Percentiles rank a stretch among this genome's conserved stretches.
phyloP scores from a whole-genome alignment of 108 stramenopile genomes.

The Fistulifera pelliculosa region DNA sequence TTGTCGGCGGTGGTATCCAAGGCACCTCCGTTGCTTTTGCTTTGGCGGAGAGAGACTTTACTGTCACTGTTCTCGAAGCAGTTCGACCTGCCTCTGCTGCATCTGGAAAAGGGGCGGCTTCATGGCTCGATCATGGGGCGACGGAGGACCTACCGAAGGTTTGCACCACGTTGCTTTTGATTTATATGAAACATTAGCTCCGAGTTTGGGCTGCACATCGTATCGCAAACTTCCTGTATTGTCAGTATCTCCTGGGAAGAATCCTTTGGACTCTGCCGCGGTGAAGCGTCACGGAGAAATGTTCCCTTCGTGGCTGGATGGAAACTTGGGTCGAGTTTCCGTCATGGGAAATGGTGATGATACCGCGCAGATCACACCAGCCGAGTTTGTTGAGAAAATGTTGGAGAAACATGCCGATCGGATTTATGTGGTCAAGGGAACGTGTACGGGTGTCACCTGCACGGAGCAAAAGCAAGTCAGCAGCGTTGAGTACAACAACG shows the following conservation, averaged over 20 bases:
- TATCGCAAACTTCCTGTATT: slow-evolving; percentile 81
- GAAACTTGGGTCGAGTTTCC: slow-evolving; percentile 38
- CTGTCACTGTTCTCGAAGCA: slow-evolving; percentile 67
- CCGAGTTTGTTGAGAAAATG: slow-evolving; percentile 76
- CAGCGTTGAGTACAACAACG: slow-evolving; percentile 42
- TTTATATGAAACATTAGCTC: slow-evolving; percentile 68
- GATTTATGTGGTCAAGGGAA: slow-evolving; percentile 55
- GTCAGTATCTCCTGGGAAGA: slow-evolving; percentile 48
- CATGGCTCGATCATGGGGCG: slow-evolving; percentile 65
- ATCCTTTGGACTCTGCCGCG: slow-evolving; percentile 12
- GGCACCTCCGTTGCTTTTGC: slow-evolving; percentile 67
- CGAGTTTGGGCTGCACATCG: slow-evolving; percentile 37
- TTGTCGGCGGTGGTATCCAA: slow-evolving; percentile 83
- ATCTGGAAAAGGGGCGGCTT: slow-evolving; percentile 89
- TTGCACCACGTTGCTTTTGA: slow-evolving; percentile 63
- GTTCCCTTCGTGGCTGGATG: slow-evolving; percentile 70
- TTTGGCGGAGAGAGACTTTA: slow-evolving; percentile 16
- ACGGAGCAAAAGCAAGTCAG: slow-evolving; percentile 30
- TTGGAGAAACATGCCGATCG: slow-evolving; percentile 23
- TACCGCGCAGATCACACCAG: slow-evolving; percentile 80
- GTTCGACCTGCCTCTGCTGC: slow-evolving; percentile 70
- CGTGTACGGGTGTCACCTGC: slow-evolving; percentile 51
- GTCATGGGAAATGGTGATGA: slow-evolving; percentile 70
- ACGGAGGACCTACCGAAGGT: slow-evolving; percentile 29
- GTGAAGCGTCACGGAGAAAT: slow-evolving; percentile 20